Evolutionary conservation across 2,329 filamentous ascomycete species (phyloP).

Genomic region (Pestalotiopsis sp.): DNA sequence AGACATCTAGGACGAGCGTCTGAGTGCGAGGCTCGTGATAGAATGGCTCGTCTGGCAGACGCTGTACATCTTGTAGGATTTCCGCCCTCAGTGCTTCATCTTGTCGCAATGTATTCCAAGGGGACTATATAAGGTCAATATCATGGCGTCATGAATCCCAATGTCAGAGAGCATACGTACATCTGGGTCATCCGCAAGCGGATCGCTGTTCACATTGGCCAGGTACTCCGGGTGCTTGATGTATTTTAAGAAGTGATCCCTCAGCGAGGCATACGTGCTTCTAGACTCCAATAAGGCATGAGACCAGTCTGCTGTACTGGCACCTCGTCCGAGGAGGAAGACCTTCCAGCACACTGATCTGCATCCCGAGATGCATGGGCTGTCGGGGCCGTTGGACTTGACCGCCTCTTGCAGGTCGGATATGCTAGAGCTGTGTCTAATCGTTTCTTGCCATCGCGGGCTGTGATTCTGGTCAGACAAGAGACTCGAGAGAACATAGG

Average conservation of each 20-base stretch:
- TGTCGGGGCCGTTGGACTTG: slow-evolving; percentile 58
- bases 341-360: slow-evolving; percentile 93
- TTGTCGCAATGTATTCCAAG: slow-evolving; percentile 83
- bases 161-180: slow-evolving; percentile 33
- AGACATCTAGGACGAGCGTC: slow-evolving; percentile 78
- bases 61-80: slow-evolving; percentile 91
- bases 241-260: slow-evolving; percentile 76
- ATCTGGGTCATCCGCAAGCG: slow-evolving; percentile 77
- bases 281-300: slow-evolving; percentile 69
- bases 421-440: slow-evolving; percentile 58
- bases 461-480: slow-evolving; percentile 39
- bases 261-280: slow-evolving; percentile 71
- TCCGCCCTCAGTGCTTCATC: slow-evolving; percentile 86
- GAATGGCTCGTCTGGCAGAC: slow-evolving; percentile 88
- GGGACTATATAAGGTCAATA: slow-evolving; percentile 63
- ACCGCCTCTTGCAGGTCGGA: slow-evolving; percentile 67
- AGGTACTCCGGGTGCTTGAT: slow-evolving; percentile 85
- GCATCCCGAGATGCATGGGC: slow-evolving; percentile 71
- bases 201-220: slow-evolving; percentile 71
- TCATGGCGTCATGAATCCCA: not conserved
- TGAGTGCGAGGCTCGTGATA: slow-evolving; percentile 83
- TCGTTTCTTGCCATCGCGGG: slow-evolving; percentile 68
- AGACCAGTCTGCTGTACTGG: slow-evolving; percentile 69
- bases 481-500: not conserved
- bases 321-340: slow-evolving; percentile 77